Evolutionary conservation across 2,329 filamentous ascomycete species (phyloP), one percentile per base, ranked within the genome.

Genomic region (Scytalidium sp.): DNA sequence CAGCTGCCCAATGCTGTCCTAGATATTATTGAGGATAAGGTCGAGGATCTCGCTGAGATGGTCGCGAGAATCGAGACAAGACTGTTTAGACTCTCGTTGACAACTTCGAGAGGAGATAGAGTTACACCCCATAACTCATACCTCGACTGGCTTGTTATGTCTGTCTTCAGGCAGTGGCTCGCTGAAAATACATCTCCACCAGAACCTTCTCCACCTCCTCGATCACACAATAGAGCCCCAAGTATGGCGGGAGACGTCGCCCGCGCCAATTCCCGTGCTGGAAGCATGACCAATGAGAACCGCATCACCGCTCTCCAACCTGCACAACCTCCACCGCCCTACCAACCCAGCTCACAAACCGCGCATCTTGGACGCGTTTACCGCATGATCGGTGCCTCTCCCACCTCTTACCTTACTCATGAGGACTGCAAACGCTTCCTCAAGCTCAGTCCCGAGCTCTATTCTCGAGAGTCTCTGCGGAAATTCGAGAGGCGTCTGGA

Each of bases 1-100:
- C 77, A 86, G 23, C 76, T 96, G 39, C 88, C 92, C 1, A 81
- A 86, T 21, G 67, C 80, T 0, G 90, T 97, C 1, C 75, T 97
- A 9, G 91, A 97, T 58, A 78, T 97, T 29, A 95, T 97, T 54
- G 90, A 96, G 67, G 91, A 97, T 70, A 97, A 97, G 68, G 90
- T 94, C 4, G 90, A 96, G 59, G 92, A 97, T 67, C 76, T 97
- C 17, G 87, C 91, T 55, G 91, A 97, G 61, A 78, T 85, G 7
- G 89, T 96, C 54, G 80, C 83, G 29, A 84, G 87, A 22, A 80
- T 94, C 19, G 93, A 97, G 64, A 83, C 84, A 19, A 85, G 87
- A 47, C 80, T 97, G 11, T 95, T 95, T 70, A 81, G 91, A 10
- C 74, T 97, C 6, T 89, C 80, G 1, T 76, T 97, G 8, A 88